These are phyloP conservation scores for Pleurotus platypus DNA, from an alignment of 768 basidiomycete genomes.

Conservation along the genomic window DNA sequence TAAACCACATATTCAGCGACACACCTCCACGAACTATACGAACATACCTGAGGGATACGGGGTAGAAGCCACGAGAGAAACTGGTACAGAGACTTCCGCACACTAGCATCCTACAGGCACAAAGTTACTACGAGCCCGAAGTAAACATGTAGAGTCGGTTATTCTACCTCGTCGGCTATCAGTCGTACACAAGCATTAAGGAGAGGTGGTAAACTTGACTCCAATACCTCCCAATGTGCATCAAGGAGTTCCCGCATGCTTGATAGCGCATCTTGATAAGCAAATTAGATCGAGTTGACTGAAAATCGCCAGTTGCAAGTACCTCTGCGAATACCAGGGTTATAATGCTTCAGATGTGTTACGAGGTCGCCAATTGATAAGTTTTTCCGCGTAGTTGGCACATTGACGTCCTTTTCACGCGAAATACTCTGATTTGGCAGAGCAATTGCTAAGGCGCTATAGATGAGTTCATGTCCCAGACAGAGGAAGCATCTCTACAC, in stretches of 20 bases:
- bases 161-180: slow-evolving; percentile 76
- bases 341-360: slow-evolving; percentile 81
- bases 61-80: slow-evolving; percentile 76
- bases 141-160: not conserved
- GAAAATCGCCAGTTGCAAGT: slow-evolving; percentile 6
- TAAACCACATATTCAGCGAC: slow-evolving; percentile 21
- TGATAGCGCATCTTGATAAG: slow-evolving; percentile 58
- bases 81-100: slow-evolving; percentile 67
- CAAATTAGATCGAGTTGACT: not conserved
- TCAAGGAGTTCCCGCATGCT: slow-evolving; percentile 74
- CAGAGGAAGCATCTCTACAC: slow-evolving; percentile 22
- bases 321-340: slow-evolving; percentile 73
- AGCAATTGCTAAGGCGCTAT: slow-evolving; percentile 64
- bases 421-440: slow-evolving; percentile 83
- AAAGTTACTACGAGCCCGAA: slow-evolving; percentile 10
- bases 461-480: too few species aligned
- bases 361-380: slow-evolving; percentile 76
- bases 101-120: slow-evolving; percentile 62
- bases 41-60: slow-evolving; percentile 51
- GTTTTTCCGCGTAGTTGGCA: slow-evolving; percentile 74
- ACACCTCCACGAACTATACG: not conserved
- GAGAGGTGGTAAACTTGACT: slow-evolving; percentile 48
- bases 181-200: slow-evolving; percentile 63
- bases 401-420: slow-evolving; percentile 45
- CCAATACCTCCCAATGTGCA: slow-evolving; percentile 51